Base-by-base conservation (phyloP, 169 alveolate genomes). In the Theileria luwenshuni region DNA sequence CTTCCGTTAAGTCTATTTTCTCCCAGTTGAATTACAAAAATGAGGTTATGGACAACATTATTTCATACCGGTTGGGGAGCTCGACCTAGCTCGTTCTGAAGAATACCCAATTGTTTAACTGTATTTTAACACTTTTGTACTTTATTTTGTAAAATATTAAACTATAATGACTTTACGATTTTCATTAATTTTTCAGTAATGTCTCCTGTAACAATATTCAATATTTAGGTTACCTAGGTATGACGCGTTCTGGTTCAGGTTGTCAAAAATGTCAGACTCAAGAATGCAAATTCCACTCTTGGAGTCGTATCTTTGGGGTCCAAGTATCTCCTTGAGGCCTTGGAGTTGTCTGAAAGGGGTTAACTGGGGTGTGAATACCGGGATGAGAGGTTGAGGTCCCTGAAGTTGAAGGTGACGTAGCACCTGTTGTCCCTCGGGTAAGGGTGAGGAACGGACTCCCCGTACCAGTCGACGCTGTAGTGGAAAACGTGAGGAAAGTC, bases 401-500 rank as follows among this genome's bases (percentile, higher is more conserved):
- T 70, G 49, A 90, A 49, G 43, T 85, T 75, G 61, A 90, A 81
- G 30, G 93, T 83, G 27, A 86, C 84, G 58, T 71, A 71, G 41
- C 86, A 76, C 49, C 61, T 51, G 38, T 45, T 70, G 17, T 71
- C 71, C 49, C 65, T 32, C 30, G 83, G 86, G 47, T 77, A 68
- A 8, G 88, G 76, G 35, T 69, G 70, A 3, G 85, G 91, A 10
- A 77, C 65, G 19, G 92, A 85, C 2, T 77, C 65, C 1, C 91
- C 93, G 64, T 80, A 77, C 94, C 94, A 90, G 35, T 68, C 75
- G 17, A 84, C 85, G 52, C 74, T 83, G 51, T 90, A 90, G 6
- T 90, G 94, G 32, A 90, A 62, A 10, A 79, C 64, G 68, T 90
- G 94, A 17, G 94, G 94, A 67, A 90, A 85, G 43, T 42, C 61